Evolutionary conservation across 352 stramenopile species (phyloP).

Genomic region (Phytophthora melonis): DNA sequence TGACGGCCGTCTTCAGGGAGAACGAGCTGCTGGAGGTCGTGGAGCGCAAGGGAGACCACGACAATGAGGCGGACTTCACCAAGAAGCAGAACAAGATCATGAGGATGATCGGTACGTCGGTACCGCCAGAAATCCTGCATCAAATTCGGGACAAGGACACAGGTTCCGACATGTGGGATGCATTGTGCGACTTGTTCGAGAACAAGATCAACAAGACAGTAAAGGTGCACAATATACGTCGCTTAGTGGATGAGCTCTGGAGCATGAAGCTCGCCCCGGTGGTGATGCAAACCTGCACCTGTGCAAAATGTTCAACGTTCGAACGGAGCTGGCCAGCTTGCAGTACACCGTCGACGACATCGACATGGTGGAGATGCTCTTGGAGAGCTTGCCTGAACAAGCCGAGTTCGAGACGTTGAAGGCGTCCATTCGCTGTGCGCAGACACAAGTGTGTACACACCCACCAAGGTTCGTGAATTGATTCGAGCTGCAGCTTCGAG

Average conservation of each 20-base stretch:
- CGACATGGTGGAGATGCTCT: neutral
- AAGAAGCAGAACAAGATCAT: neutral
- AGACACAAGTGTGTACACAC: too few relatives aligned
- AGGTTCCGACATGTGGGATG: neutral
- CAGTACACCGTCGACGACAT: neutral
- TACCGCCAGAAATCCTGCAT: neutral
- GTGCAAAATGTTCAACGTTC: neutral
- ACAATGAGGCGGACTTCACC: neutral
- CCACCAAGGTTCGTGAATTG: too few relatives aligned
- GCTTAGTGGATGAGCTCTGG: neutral
- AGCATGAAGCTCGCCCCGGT: neutral
- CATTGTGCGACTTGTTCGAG: neutral
- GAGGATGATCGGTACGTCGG: neutral
- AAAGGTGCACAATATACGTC: neutral
- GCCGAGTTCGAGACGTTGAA: too few relatives aligned
- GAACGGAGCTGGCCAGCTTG: neutral
- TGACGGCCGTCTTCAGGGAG: neutral
- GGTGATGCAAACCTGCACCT: neutral
- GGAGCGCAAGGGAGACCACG: neutral
- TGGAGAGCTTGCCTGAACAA: too few relatives aligned
- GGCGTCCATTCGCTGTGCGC: too few relatives aligned
- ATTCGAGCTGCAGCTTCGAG: too few relatives aligned
- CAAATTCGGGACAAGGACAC: neutral
- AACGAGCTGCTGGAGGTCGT: neutral
- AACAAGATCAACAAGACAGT: neutral